Evolutionary conservation across 495 filamentous ascomycete species (phyloP), one percentile per base, ranked within the genome.

Genomic region (Hypoxylon subgilvum): DNA sequence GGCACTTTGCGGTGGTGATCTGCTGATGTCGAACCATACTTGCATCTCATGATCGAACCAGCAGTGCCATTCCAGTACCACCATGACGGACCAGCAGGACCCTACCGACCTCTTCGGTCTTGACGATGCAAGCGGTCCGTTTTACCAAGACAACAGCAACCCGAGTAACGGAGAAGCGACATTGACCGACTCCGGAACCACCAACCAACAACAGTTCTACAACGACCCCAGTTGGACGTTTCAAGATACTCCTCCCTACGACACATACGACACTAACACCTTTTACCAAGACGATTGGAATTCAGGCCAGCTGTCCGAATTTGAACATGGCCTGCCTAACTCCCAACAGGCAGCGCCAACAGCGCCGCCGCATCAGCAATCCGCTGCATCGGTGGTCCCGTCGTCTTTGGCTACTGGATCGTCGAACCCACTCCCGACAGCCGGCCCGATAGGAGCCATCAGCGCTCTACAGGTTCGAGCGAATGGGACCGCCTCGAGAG

Each of bases 201-300:
- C 53, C 39, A 69, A 69, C 32, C 65, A 71, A 36, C 67, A 67
- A 43, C 67, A 67, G 40, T 68, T 69, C 35, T 68, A 71, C 47
- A 69, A 62, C 57, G 67, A 68, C 21, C 57, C 63, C 9, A 69
- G 68, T 58, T 79, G 77, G 77, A 23, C 41, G 55, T 77, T 78
- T 35, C 70, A 75, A 45, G 72, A 75, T 56, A 74, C 75, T 7
- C 72, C 76, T 53, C 75, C 76, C 16, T 78, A 76, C 67, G 75
- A 78, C 32, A 52, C 72, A 31, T 68, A 68, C 52, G 68, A 70
- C 30, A 52, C 49, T 48, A 67, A 60, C 52, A 17, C 61, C 23
- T 70, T 70, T 32, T 70, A 70, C 31, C 64, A 70, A 42, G 61
- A 70, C 44, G 65, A 63, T 14, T 70, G 67, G 67, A 68, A 67